Evolutionary conservation across 179 eudicot genomes (phyloP).

Genomic region (Beta corolliflora): DNA sequence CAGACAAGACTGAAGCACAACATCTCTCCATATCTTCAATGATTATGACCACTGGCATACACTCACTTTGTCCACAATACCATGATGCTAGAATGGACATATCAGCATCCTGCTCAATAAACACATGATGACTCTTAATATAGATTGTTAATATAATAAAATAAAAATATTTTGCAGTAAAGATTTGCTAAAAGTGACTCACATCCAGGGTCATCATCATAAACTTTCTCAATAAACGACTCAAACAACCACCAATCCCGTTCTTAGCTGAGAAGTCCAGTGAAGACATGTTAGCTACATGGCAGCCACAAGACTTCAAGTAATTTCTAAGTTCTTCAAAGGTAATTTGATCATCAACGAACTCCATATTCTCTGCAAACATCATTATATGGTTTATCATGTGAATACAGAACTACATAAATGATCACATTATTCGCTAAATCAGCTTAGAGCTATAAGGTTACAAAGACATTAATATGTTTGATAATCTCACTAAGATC

Average conservation of each 20-base stretch:
- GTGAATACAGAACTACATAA: not conserved
- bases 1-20: conserved; percentile 69
- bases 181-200: conserved; percentile 29
- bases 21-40: conserved; percentile 92
- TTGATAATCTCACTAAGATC: not conserved
- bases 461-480: not conserved
- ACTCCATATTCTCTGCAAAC: conserved; percentile 80
- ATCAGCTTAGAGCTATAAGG: not conserved
- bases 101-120: conserved; percentile 68
- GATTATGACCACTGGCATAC: conserved; percentile 67
- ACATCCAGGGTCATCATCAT: conserved; percentile 60
- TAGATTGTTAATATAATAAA: not conserved
- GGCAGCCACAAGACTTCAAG: conserved; percentile 70
- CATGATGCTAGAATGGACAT: conserved; percentile 80
- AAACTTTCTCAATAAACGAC: conserved; percentile 63
- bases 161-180: not conserved
- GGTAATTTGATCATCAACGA: conserved; percentile 85
- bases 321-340: conserved; percentile 79
- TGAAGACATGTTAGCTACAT: conserved; percentile 87
- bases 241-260: conserved; percentile 85
- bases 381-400: not conserved
- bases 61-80: conserved; percentile 62
- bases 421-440: not conserved
- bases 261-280: conserved; percentile 70
- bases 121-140: conserved; percentile 15